These are phyloP conservation scores for Trypanosoma lewisi DNA, from an alignment of 208 protist genomes.

Conservation along the genomic window DNA sequence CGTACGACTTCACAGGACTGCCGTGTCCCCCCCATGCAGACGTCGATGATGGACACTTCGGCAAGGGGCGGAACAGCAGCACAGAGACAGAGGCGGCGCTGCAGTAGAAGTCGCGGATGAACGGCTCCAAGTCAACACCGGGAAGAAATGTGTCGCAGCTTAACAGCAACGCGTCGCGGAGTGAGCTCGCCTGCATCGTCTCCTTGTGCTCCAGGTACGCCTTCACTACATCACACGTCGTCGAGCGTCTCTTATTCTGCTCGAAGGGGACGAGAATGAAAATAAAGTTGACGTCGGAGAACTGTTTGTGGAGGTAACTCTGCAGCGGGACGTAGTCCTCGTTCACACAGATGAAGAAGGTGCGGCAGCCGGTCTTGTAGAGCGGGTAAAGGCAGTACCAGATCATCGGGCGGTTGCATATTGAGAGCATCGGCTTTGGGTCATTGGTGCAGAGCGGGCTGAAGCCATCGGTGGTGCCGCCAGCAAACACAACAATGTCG, in stretches of 20 bases:
- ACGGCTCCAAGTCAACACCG: slow-evolving; percentile 61
- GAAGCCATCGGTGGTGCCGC: slow-evolving; percentile 46
- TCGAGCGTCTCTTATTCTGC: slow-evolving; percentile 50
- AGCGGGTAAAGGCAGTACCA: slow-evolving; percentile 79
- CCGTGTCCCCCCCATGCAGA: too few relatives aligned
- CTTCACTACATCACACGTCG: slow-evolving; percentile 73
- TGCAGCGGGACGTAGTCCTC: slow-evolving; percentile 52
- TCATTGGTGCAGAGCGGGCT: slow-evolving; percentile 60
- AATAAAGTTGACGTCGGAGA: slow-evolving; percentile 56
- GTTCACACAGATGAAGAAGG: slow-evolving; percentile 81
- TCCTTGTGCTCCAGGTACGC: slow-evolving; percentile 77
- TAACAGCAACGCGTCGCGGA: slow-evolving; percentile 69
- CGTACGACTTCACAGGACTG: slow-evolving; percentile 40
- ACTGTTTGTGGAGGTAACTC: slow-evolving; percentile 61
- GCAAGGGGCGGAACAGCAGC: slow-evolving; percentile 59
- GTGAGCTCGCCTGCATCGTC: slow-evolving; percentile 33
- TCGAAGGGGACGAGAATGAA: slow-evolving; percentile 62
- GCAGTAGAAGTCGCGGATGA: slow-evolving; percentile 75
- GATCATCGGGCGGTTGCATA: slow-evolving; percentile 83
- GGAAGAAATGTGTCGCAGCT: slow-evolving; percentile 83
- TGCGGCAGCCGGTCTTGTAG: slow-evolving; percentile 64
- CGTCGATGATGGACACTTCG: neutral
- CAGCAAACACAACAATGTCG: slow-evolving; percentile 82
- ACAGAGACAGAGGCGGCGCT: slow-evolving; percentile 63
- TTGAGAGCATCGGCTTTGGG: slow-evolving; percentile 63